These are phyloP conservation scores for Coemansia sp. DNA, from an alignment of 192 early-diverging fungal species.

Conservation along the genomic window DNA sequence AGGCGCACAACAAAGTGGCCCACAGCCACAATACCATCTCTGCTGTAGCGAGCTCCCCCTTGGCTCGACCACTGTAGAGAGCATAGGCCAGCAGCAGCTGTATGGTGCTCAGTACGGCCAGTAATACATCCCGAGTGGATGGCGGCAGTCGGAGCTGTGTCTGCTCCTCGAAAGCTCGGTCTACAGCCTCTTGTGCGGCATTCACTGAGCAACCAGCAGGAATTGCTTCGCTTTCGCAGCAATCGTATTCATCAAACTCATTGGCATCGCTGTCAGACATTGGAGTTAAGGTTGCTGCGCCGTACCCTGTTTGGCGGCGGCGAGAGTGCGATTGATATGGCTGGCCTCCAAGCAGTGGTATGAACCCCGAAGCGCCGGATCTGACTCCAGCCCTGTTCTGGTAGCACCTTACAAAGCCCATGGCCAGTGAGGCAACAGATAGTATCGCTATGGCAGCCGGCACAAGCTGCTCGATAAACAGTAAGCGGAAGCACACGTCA, in stretches of 20 bases:
- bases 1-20: slow-evolving; percentile 31
- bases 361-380: not conserved
- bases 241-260: slow-evolving; percentile 10
- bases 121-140: slow-evolving; percentile 35
- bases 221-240: not conserved
- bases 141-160: not conserved
- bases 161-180: not conserved
- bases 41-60: not conserved
- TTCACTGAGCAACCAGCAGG: not conserved
- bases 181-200: not conserved
- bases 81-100: slow-evolving; percentile 20
- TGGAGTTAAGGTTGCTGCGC: slow-evolving; percentile 1
- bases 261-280: slow-evolving; percentile 9
- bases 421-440: slow-evolving; percentile 13
- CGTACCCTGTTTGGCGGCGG: not conserved
- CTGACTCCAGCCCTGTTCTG: not conserved
- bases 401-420: slow-evolving; percentile 14
- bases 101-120: slow-evolving; percentile 11
- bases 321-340: not conserved
- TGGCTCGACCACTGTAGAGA: not conserved
- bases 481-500: slow-evolving; percentile 39
- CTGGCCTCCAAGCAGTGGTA: slow-evolving; percentile 8
- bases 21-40: slow-evolving; percentile 40
- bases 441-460: slow-evolving; percentile 17
- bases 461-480: slow-evolving; percentile 30